Evolutionary conservation across 2,329 filamentous ascomycete genomes (phyloP), one percentile per base, ranked within the genome.

Genomic region (Phoma sp.): DNA sequence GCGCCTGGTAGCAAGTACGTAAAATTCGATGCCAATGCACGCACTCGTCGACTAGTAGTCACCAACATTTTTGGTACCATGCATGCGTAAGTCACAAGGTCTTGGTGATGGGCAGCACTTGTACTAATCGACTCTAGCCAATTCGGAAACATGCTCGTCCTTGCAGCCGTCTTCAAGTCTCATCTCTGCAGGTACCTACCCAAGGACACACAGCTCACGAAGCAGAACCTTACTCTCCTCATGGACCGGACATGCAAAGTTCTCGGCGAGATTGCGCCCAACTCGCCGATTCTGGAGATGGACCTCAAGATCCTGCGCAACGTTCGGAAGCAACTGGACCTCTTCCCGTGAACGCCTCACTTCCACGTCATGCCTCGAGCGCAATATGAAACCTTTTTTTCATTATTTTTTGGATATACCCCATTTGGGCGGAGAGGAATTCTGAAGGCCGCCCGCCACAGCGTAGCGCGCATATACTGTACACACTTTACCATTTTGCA

Each of bases 101-200:
- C 19, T 21, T 33, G 19, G 35, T 29, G 12, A 32, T 35, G 22
- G 55, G 48, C 53, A 10, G 24, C 1, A 4, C 1, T 39, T 36
- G 29, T 44, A 36, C 54, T 67, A 59, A 66, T 49, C 32, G 21
- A 55, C 40, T 5, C 15, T 60, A 96, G 93, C 6, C 95, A 99
- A 91, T 99, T 96, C 80, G 94, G 95, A 55, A 98, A 98, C 72
- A 85, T 97, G 69, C 81, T 98, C 43, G 91, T 96, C n/a, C 84
- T 99, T 2, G 87, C 91, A 24, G 92, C 94, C 1, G 90, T 89
- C 3, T 93, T 87, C 75, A 84, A 83, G 58, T 90, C 94, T 41
- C 65, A 65, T 7, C 63, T 75, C 6, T 63, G 63, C 37, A 0
- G 76, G 79, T 62, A 66, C 29, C 60, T 74, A 6, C 69, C 68